Evolutionary conservation across 805 yeast species (phyloP), one percentile per base, ranked within the genome.

Genomic region (Candida methanosorbosa): DNA sequence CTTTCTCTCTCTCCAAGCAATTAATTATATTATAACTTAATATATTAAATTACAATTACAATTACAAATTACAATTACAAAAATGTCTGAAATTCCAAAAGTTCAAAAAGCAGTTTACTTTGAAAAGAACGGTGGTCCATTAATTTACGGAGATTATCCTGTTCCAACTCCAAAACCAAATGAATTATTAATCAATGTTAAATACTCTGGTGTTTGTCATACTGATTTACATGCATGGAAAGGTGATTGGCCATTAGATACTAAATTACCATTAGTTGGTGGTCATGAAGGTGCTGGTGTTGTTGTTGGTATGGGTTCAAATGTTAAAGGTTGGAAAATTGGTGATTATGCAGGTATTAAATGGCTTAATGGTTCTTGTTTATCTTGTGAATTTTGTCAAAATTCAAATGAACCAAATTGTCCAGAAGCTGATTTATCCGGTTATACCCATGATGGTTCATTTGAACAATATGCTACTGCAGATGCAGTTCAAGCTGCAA

Each of bases 171-270:
- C 94, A 50, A 79, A 72, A 55, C 64, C 84, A 40, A 79, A 77
- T 55, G 88, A 85, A 63, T 68, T 85, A 46, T 70, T 86, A 57
- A 68, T 86, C 63, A 77, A 86, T 59, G 78, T 86, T 61, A 77
- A 76, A 64, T 85, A 78, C 70, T 76, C 94, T 19, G 95, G 95
- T 63, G 94, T 85, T 38, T 85, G 95, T 64, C 95, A 87, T 70
- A 84, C 95, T 25, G 95, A 85, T 56, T 72, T 86, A 58, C 95
- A 86, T 67, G 94, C 94, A 37, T 83, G 92, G 88, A 75, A 81
- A 57, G 94, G 94, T 53, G 95, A 86, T 65, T 85, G 94, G 94
- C 92, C 94, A 34, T 66, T 81, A 58, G 73, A 64, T 43, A 73
- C 80, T 45, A 79, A 78, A 56, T 66, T 79, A 40, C 90, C 92